Percentiles rank a stretch among this genome's conserved stretches.
phyloP scores from a whole-genome alignment of 148 eudicot genomes.

The Cornus florida region DNA sequence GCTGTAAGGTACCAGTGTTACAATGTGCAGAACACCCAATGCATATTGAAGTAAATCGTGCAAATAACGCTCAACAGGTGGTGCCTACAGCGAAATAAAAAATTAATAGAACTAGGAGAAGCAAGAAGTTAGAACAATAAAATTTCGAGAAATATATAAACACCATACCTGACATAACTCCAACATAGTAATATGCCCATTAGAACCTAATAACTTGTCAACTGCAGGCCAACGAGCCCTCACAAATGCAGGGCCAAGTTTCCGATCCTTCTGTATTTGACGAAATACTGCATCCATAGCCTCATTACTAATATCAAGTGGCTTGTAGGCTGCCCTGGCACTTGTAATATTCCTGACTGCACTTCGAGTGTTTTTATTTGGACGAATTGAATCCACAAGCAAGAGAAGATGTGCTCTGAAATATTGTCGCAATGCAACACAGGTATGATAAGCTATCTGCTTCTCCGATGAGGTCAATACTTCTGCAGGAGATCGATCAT shows the following conservation, averaged over 20 bases:
- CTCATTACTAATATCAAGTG: constrained; percentile 93
- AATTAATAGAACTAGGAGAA: constrained; percentile 9
- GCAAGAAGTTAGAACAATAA: constrained; percentile 1
- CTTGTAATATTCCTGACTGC: constrained; percentile 64
- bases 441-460: constrained; percentile 93
- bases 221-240: constrained; percentile 91
- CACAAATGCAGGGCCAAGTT: constrained; percentile 90
- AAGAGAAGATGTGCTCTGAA: constrained; percentile 85
- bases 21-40: constrained; percentile 85
- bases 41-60: constrained; percentile 98
- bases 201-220: constrained; percentile 72
- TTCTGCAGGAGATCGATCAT: constrained; percentile 77
- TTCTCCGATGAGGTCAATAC: constrained; percentile 88
- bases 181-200: constrained; percentile 94
- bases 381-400: constrained; percentile 86
- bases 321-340: constrained; percentile 77
- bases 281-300: constrained; percentile 84
- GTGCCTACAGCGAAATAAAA: constrained; percentile 54
- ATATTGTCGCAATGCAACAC: constrained; percentile 91
- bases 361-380: constrained; percentile 70
- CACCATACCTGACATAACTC: constrained; percentile 87
- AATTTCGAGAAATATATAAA: background rate
- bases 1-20: constrained; percentile 85
- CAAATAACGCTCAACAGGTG: constrained; percentile 90
- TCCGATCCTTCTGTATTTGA: constrained; percentile 90